These are phyloP conservation scores for Termitomyces sp. DNA, from an alignment of 1,284 basidiomycete genomes.

Conservation along the genomic window DNA sequence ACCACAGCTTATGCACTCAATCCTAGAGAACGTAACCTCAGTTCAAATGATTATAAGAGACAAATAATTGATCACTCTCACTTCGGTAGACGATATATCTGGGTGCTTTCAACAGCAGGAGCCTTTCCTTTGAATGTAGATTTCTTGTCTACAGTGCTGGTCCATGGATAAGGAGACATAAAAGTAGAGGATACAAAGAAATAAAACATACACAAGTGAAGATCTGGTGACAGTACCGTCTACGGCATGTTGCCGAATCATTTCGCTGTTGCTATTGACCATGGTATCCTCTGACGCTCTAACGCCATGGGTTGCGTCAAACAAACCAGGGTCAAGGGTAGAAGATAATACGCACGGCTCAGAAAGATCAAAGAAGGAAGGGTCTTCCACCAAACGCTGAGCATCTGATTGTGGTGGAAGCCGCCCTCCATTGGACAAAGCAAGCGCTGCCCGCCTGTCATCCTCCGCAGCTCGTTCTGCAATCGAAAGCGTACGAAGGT, in stretches of 20 bases:
- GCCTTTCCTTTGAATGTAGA: background rate
- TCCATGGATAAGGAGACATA: background rate
- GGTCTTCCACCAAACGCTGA: conserved; percentile 25
- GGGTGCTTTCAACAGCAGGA: background rate
- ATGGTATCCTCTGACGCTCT: background rate
- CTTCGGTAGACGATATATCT: background rate
- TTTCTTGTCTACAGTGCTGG: background rate
- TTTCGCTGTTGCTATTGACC: background rate
- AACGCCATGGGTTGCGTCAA: background rate
- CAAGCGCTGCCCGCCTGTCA: conserved; percentile 27
- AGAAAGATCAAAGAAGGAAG: conserved; percentile 17
- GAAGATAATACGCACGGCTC: conserved; percentile 1
- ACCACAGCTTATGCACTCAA: conserved; percentile 27
- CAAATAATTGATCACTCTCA: background rate
- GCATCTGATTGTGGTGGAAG: conserved; percentile 22
- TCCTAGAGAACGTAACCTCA: conserved; percentile 13
- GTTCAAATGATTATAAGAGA: background rate
- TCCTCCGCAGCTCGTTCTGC: conserved; percentile 27
- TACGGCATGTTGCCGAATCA: background rate
- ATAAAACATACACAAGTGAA: background rate
- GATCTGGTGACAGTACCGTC: background rate
- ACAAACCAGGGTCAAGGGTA: background rate
- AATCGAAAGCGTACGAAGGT: conserved; percentile 21
- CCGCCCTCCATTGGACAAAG: conserved; percentile 20
- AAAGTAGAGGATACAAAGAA: background rate